These are phyloP conservation scores for Euryodendron excelsum DNA, from an alignment of 148 eudicot species.

Conservation along the genomic window DNA sequence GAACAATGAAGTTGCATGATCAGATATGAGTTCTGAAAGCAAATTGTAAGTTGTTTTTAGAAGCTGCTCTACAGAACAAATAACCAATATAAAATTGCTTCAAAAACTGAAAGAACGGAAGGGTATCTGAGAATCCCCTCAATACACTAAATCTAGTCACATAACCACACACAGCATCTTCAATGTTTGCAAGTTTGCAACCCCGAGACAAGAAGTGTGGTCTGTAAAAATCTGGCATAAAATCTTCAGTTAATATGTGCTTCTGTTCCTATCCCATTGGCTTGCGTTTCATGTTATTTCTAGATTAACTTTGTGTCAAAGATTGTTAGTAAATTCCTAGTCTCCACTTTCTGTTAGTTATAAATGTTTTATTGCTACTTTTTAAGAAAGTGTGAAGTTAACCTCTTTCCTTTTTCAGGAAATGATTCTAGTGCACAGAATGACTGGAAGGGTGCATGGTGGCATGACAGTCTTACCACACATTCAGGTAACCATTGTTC, in stretches of 20 bases:
- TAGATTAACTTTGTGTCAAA: background rate
- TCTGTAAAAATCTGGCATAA: background rate
- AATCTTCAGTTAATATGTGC: background rate
- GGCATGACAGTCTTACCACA: constrained; percentile 80
- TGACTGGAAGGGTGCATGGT: constrained; percentile 96
- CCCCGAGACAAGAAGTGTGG: background rate
- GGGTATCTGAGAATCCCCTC: background rate
- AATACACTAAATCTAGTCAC: background rate
- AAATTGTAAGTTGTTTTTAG: background rate
- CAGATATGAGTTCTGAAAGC: background rate
- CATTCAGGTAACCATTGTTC: constrained; percentile 53
- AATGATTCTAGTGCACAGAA: constrained; percentile 66
- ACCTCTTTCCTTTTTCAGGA: constrained; percentile 36
- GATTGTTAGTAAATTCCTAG: background rate
- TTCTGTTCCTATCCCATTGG: background rate
- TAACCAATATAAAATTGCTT: background rate
- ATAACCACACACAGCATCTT: background rate
- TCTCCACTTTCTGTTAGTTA: constrained; percentile 2
- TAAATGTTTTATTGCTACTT: background rate
- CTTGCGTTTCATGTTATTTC: background rate
- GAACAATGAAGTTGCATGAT: background rate
- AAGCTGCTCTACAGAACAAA: background rate
- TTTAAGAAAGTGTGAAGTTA: background rate
- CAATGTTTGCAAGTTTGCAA: background rate
- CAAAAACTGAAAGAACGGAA: background rate